phyloP scores from a whole-genome alignment of 1,139 yeast genomes.

The Sugiyamaella paludigena region DNA sequence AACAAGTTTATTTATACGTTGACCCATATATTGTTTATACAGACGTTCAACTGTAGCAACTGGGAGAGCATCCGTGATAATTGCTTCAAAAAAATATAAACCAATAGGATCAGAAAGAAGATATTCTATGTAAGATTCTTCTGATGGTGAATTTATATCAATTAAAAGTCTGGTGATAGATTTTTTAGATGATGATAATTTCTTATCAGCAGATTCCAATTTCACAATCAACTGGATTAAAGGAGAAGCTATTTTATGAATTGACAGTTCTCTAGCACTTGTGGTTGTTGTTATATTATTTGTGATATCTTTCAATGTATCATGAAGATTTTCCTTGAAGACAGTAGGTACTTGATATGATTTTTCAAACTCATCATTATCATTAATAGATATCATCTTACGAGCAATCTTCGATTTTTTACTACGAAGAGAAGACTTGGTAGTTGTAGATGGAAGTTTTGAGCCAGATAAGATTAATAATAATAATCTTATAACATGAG shows the following conservation, averaged over 20 bases:
- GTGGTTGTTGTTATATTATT: slow-evolving; percentile 39
- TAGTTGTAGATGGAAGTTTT: slow-evolving; percentile 72
- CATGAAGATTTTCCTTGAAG: slow-evolving; percentile 50
- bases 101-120: slow-evolving; percentile 85
- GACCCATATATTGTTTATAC: slow-evolving; percentile 68
- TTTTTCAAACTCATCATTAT: slow-evolving; percentile 44
- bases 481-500: slow-evolving; percentile 78
- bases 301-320: slow-evolving; percentile 35
- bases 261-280: slow-evolving; percentile 64
- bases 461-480: slow-evolving; percentile 74
- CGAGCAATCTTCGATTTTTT: slow-evolving; percentile 87
- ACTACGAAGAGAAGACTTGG: slow-evolving; percentile 72
- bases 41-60: slow-evolving; percentile 67
- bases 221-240: slow-evolving; percentile 74
- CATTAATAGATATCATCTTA: slow-evolving; percentile 86
- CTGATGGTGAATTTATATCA: slow-evolving; percentile 49
- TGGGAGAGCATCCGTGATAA: slow-evolving; percentile 59
- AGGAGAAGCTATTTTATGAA: slow-evolving; percentile 82
- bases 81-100: slow-evolving; percentile 79
- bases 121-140: slow-evolving; percentile 80
- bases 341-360: slow-evolving; percentile 67
- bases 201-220: slow-evolving; percentile 23
- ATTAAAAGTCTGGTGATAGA: slow-evolving; percentile 31
- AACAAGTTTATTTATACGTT: slow-evolving; percentile 67
- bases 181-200: slow-evolving; percentile 17